Conservation (phyloP, 2,329 filamentous ascomycete species). For the Trichothecium roseum region DNA sequence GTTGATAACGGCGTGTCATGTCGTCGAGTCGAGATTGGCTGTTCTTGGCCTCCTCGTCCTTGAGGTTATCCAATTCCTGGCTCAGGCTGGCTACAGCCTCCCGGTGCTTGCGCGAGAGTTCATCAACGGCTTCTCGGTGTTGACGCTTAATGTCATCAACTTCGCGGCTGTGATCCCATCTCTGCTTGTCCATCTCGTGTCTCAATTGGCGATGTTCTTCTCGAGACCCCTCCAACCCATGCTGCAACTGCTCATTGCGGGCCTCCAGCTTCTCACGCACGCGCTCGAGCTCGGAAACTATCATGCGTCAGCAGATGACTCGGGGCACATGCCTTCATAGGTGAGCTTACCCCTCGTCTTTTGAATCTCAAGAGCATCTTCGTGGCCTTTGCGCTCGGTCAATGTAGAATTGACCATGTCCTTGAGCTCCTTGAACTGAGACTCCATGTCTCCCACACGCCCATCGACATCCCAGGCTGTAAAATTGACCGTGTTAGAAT, state of each 20-base stretch:
- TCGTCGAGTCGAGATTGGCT: constrained; percentile 61
- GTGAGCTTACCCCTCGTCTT: constrained; percentile 59
- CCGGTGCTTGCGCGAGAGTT: constrained; percentile 23
- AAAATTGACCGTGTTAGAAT: constrained; percentile 58
- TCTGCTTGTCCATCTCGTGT: constrained; percentile 24
- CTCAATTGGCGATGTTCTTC: constrained; percentile 23
- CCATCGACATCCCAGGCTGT: constrained; percentile 73
- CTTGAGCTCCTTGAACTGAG: constrained; percentile 60
- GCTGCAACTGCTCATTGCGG: constrained; percentile 42
- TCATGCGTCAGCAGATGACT: constrained; percentile 7
- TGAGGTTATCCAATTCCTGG: constrained; percentile 32
- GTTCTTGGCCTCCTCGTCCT: constrained; percentile 38
- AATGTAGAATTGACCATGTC: constrained; percentile 61
- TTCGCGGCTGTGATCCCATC: constrained; percentile 34
- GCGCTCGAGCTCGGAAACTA: constrained; percentile 39
- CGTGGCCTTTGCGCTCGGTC: constrained; percentile 56
- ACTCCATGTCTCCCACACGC: constrained; percentile 66
- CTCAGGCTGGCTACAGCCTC: constrained; percentile 23
- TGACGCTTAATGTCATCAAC: constrained; percentile 37
- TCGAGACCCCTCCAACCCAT: constrained; percentile 44
- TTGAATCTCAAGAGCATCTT: constrained; percentile 63
- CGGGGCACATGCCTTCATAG: neutral
- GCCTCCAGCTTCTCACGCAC: constrained; percentile 34
- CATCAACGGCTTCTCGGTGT: constrained; percentile 22
- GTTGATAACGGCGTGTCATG: constrained; percentile 50